Evolutionary conservation across 1,284 basidiomycete species (phyloP).

Genomic region (Marasmius sp.): DNA sequence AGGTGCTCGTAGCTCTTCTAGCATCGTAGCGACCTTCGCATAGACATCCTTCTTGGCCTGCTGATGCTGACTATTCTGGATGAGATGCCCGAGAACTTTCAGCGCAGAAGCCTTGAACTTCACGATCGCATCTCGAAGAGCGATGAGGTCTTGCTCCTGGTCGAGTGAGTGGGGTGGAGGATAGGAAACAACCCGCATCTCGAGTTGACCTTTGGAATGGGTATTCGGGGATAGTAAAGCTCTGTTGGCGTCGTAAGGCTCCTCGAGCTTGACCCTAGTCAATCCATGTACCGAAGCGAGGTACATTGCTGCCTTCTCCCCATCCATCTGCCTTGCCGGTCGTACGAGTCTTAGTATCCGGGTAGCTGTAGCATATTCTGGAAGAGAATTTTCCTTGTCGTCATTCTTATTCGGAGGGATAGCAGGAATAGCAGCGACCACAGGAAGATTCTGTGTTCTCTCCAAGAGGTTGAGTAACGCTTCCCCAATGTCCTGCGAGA

Average conservation of each 20-base stretch:
- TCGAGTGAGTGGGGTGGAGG: constrained; percentile 6
- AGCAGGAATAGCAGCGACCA: constrained; percentile 66
- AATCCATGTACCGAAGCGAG: constrained; percentile 53
- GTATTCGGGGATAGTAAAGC: neutral
- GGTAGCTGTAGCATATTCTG: constrained; percentile 49
- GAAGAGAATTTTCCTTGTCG: constrained; percentile 21
- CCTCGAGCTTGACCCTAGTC: constrained; percentile 40
- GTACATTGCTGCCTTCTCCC: constrained; percentile 42
- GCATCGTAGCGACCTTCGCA: constrained; percentile 61
- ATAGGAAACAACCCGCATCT: constrained; percentile 16
- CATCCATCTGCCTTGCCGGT: constrained; percentile 35
- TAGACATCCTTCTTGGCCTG: constrained; percentile 60
- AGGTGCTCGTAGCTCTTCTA: constrained; percentile 34
- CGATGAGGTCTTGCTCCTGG: constrained; percentile 33
- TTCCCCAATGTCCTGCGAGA: constrained; percentile 56
- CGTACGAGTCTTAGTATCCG: constrained; percentile 58
- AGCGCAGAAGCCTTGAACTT: constrained; percentile 68
- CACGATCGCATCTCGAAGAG: constrained; percentile 48
- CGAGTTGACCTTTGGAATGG: constrained; percentile 16
- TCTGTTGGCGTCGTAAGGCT: constrained; percentile 23
- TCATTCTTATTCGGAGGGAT: constrained; percentile 23
- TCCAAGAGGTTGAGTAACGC: constrained; percentile 60
- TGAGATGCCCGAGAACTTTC: constrained; percentile 64
- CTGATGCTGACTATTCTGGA: constrained; percentile 54
- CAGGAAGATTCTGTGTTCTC: constrained; percentile 57